Evolutionary conservation across 371 early-diverging fungal genomes (phyloP), one percentile per base, ranked within the genome.

Genomic region (Syncephalis plumigaleata): DNA sequence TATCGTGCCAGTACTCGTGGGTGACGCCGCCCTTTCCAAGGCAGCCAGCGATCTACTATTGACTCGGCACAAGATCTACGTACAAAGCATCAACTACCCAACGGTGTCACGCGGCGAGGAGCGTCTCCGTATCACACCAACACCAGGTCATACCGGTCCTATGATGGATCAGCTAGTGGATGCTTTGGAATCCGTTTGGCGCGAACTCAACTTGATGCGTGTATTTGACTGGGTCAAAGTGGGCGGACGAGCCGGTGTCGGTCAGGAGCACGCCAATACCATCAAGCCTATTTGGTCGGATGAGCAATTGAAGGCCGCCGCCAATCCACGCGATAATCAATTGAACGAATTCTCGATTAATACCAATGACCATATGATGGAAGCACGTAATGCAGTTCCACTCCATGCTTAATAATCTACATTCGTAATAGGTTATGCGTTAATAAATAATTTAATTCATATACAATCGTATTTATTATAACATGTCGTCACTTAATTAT

Each of bases 71-170:
- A 72, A 76, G 44, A 94, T 97, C 62, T 97, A 97, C 59, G 98
- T 95, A 45, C 96, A 97, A 68, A 70, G 75, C 62, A 97, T 97
- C 75, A 97, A 97, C 69, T 95, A 81, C 60, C 98, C 97, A 17
- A 97, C 98, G 21, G 98, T 97, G 9, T 68, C 91, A 31, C 75
- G 74, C 9, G 95, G 95, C 42, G 87, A 94, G 61, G 98, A 97
- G 66, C 83, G 98, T 47, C 81, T 97, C 47, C 84, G 98, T 38
- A 93, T 95, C 66, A 95, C 98, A 5, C 98, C 98, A 9, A 85
- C 90, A 38, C 98, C 98, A 18, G 91, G 89, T 46, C 98, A 97
- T 61, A 78, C 67, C 46, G 65, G 59, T 17, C 70, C 65, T 43
- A 87, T 85, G 80, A 79, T 86, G 60, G 77, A 81, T 49, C 68